Evolutionary conservation across 495 filamentous ascomycete species (phyloP).

Genomic region (Ramalina peruviana): DNA sequence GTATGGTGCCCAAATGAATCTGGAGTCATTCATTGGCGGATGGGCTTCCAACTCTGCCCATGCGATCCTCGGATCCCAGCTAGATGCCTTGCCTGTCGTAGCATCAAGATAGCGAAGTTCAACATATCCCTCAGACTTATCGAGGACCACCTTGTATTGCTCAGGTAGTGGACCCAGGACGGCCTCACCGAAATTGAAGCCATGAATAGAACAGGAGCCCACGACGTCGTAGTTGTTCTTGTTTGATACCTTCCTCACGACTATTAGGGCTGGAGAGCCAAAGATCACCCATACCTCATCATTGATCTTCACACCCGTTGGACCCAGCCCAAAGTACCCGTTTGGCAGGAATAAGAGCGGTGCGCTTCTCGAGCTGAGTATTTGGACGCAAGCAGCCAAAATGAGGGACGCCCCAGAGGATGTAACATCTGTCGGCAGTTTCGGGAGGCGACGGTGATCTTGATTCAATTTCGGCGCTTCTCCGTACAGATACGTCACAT

Average conservation of each 20-base stretch:
- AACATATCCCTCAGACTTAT: neutral
- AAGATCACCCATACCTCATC: too few relatives aligned
- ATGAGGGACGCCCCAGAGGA: too few relatives aligned
- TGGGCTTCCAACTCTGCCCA: neutral
- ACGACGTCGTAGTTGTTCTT: neutral
- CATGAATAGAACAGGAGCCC: neutral
- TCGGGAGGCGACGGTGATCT: too few relatives aligned
- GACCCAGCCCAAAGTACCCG: too few relatives aligned
- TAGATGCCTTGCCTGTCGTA: neutral
- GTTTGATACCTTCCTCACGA: neutral
- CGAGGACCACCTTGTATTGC: neutral
- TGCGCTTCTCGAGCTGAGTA: too few relatives aligned
- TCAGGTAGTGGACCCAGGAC: neutral
- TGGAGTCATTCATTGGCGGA: neutral
- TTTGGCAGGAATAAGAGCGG: too few relatives aligned
- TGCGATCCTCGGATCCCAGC: neutral
- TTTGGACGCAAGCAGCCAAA: too few relatives aligned
- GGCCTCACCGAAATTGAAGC: neutral
- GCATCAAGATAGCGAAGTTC: neutral
- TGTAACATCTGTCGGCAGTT: too few relatives aligned
- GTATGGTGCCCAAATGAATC: neutral
- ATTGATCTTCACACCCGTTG: too few relatives aligned
- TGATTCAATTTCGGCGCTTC: too few relatives aligned
- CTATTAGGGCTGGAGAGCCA: too few relatives aligned
- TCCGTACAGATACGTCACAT: too few relatives aligned